Conservation (phyloP, 768 basidiomycete species). For the Tricholoma matsutake region DNA sequence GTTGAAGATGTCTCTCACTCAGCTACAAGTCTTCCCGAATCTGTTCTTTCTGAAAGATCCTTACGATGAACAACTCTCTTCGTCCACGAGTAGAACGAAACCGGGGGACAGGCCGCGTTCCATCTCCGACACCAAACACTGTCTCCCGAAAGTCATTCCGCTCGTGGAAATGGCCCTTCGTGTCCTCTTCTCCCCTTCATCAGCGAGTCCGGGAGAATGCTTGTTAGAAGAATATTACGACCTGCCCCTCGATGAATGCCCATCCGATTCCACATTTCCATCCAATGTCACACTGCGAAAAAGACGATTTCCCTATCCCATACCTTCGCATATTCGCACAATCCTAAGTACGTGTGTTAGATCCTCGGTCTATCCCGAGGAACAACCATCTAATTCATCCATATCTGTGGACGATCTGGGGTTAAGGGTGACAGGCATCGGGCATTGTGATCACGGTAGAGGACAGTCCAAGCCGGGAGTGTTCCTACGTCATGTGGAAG, state of each 20-base stretch:
- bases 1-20: conserved; percentile 48
- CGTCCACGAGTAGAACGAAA: conserved; percentile 6
- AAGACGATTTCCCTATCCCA: conserved; percentile 13
- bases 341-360: conserved; percentile 37
- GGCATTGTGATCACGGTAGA: conserved; percentile 22
- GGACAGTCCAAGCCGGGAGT: conserved; percentile 22
- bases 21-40: conserved; percentile 53
- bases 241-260: conserved; percentile 30
- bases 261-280: not conserved
- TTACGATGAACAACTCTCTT: conserved; percentile 4
- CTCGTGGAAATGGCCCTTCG: conserved; percentile 36
- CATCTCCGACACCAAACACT: conserved; percentile 23
- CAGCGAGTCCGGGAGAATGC: conserved; percentile 17
- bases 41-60: conserved; percentile 40
- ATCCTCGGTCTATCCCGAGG: conserved; percentile 30
- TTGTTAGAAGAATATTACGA: conserved; percentile 31
- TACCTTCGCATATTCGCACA: conserved; percentile 29
- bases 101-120: conserved; percentile 11
- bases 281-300: conserved; percentile 5
- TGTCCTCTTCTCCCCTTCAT: conserved; percentile 27
- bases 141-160: conserved; percentile 22
- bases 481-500: conserved; percentile 58
- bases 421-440: conserved; percentile 32
- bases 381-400: conserved; percentile 16
- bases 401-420: conserved; percentile 8